Evolutionary conservation across 345 rosid species (phyloP), one percentile per base, ranked within the genome.

Genomic region (Eucalyptus regnans): DNA sequence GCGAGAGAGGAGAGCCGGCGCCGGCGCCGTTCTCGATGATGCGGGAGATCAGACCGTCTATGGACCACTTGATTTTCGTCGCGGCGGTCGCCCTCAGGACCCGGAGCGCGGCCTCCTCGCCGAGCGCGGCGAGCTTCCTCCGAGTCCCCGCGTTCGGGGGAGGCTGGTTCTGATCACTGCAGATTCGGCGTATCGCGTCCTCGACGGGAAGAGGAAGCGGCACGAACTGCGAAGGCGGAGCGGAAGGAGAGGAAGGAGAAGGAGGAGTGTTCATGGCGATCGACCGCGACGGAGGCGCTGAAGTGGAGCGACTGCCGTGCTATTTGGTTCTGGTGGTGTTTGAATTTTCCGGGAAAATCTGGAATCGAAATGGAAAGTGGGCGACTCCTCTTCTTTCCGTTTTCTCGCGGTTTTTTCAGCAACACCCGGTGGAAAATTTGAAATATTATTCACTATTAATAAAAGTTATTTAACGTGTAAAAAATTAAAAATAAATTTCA

Each of bases 191-290:
- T 7, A 96, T 90, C n/a, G 87, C 29, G 4, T 71, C 87, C 90
- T 95, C 95, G n/a, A 94, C 92, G 3, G 91, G 33, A 23, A 5
- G 84, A 54, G 95, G 92, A 20, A 94, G 92, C 37, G 91, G 76
- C 41, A 86, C 60, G 16, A 62, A 18, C 79, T 7, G 51, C 27
- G 81, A 5, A 56, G 64, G 87, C 87, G 87, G 5, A 85, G 58
- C 23, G 0, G 41, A 51, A 86, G 29, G 87, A 50, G 22, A 56
- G 29, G 87, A 25, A 7, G 62, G 43, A 86, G 27, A 44, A 31
- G 87, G 62, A 54, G 87, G 87, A 54, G 60, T 5, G 87, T 31
- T 50, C 87, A 86, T 50, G 64, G 64, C 17, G 87, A 14, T 50
- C 14, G 87, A 31, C 17, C 10, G 25, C 58, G 23, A 18, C 25